Base-by-base conservation (phyloP, 2,329 filamentous ascomycete species). In the Fusarium sp. region DNA sequence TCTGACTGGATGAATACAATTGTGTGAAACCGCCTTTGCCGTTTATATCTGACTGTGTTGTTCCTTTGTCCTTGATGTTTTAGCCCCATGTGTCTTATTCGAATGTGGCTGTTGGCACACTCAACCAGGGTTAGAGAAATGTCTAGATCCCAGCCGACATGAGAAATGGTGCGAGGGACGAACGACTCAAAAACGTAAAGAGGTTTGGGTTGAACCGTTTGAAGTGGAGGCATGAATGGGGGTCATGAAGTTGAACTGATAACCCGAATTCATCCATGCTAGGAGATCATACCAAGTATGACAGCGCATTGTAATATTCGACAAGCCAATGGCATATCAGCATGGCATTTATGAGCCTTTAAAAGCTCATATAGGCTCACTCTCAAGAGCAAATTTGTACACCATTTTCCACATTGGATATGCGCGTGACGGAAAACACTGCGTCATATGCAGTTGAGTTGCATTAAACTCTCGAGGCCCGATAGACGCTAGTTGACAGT, bases 181-280 rank as follows among this genome's bases (percentile, higher is more conserved):
- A 67, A 64, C 49, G 57, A 64, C 53, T 66, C 53, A 35, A 40
- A 46, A n/a, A 32, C 37, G 44, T n/a, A 66, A 11, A 30, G 47
- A 76, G 62, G 30, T 60, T 60, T 73, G 74, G 60, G 64, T 70
- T 74, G 53, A 61, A 50, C 46, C 33, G 38, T n/a, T 59, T 49
- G 37, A 54, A 54, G 72, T 75, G 74, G 75, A 77, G 75, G 72
- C 59, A n/a, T 37, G 62, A 47, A 72, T 74, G 74, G 75, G 74
- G 75, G 60, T 71, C 75, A 71, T 46, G 42, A 43, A 44, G 75
- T 71, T 64, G 60, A 54, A 53, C 25, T 32, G 28, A 35, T 54
- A 38, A 73, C 61, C 57, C 57, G 60, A 56, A 61, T 66, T 53
- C 58, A 53, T 49, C 54, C 40, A 58, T 35, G 19, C 54, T 42